These are phyloP conservation scores for Sphenostylis stenocarpa DNA, from an alignment of 306 rosid species.

Conservation along the genomic window DNA sequence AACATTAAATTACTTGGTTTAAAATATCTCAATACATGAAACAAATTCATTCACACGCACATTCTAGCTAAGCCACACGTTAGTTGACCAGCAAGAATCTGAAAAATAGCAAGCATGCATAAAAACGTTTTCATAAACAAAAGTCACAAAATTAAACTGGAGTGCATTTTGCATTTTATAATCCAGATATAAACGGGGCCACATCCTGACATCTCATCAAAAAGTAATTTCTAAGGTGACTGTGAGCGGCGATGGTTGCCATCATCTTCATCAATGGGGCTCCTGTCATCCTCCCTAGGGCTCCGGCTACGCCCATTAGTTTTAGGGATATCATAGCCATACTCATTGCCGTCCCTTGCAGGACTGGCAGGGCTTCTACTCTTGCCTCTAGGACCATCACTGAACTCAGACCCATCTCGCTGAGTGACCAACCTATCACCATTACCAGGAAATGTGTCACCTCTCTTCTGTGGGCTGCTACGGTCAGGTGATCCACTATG, in stretches of 20 bases:
- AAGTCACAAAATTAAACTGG: neutral
- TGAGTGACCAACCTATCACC: conserved; percentile 36
- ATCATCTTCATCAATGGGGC: conserved; percentile 62
- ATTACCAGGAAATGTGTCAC: conserved; percentile 48
- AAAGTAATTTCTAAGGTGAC: conserved; percentile 40
- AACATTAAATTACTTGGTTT: neutral
- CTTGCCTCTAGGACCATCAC: conserved; percentile 53
- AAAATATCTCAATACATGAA: neutral
- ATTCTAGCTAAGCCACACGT: neutral
- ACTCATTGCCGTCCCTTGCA: conserved; percentile 35
- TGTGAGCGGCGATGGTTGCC: conserved; percentile 46
- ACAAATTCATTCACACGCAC: neutral
- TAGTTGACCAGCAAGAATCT: neutral
- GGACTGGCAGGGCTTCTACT: conserved; percentile 65
- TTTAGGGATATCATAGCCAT: conserved; percentile 46
- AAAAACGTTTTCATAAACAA: conserved; percentile 6
- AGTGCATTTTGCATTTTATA: conserved; percentile 20
- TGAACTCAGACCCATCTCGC: conserved; percentile 58
- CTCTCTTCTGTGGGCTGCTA: conserved; percentile 49
- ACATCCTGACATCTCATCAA: neutral
- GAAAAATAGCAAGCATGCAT: conserved; percentile 21
- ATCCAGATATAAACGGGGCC: neutral
- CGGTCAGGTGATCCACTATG: conserved; percentile 55
- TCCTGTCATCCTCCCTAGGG: conserved; percentile 62
- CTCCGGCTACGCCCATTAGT: conserved; percentile 50